Conservation (phyloP, 1,284 basidiomycete species). For the Tilletia horrida region DNA sequence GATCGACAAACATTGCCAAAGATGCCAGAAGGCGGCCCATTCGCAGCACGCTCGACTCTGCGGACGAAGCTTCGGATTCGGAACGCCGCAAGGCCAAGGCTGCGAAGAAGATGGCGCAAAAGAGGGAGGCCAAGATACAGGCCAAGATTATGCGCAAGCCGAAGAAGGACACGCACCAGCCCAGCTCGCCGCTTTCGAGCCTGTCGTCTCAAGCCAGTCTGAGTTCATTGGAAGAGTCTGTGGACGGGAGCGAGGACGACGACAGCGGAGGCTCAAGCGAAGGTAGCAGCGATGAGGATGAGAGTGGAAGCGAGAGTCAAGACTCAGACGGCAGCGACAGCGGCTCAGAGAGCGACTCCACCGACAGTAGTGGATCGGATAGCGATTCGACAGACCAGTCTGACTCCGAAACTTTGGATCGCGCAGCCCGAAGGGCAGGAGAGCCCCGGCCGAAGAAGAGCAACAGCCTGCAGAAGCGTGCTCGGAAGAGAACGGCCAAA, state of each 20-base stretch:
- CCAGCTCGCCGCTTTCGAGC: conserved; percentile 13
- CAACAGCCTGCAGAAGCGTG: background rate
- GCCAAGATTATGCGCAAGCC: background rate
- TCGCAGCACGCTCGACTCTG: conserved; percentile 10
- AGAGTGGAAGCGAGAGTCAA: background rate
- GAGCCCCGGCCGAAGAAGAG: background rate
- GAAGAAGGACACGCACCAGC: conserved; percentile 13
- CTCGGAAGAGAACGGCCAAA: background rate
- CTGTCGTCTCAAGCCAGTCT: conserved; percentile 7
- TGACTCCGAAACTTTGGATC: background rate
- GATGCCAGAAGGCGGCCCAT: conserved; percentile 2
- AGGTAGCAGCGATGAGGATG: background rate
- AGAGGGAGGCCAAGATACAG: conserved; percentile 19
- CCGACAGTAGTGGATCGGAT: conserved; percentile 1
- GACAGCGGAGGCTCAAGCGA: background rate
- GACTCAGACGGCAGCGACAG: background rate
- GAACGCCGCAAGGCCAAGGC: conserved; percentile 6
- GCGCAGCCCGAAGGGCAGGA: background rate
- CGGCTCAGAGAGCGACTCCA: background rate
- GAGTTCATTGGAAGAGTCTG: background rate
- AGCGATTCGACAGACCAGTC: conserved; percentile 2
- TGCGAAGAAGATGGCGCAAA: conserved; percentile 12
- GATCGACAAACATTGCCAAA: conserved; percentile 7
- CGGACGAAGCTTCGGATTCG: background rate
- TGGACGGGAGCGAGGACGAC: background rate